Percentiles rank a stretch among this genome's conserved stretches.
phyloP scores from a whole-genome alignment of 192 early-diverging fungal genomes.

The Mortierella antarctica region DNA sequence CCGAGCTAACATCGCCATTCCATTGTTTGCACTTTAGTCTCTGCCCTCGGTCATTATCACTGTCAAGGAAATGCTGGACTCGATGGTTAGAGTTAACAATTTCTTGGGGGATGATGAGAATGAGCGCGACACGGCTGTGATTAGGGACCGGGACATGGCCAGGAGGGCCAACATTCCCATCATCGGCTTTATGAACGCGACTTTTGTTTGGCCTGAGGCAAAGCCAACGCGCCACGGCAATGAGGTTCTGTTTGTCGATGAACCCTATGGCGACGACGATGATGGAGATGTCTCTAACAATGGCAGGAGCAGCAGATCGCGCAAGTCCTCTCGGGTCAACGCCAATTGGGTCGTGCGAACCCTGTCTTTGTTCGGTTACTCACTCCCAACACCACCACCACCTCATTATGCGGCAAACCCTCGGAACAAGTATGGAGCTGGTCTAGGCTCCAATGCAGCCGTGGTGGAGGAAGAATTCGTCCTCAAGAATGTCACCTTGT shows the following conservation, averaged over 20 bases:
- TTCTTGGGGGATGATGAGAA: conserved; percentile 49
- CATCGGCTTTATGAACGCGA: conserved; percentile 46
- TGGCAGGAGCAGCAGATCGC: conserved; percentile 1
- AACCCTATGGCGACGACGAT: conserved; percentile 28
- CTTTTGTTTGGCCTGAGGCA: conserved; percentile 40
- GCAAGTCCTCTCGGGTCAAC: conserved; percentile 1
- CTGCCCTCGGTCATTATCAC: conserved; percentile 26
- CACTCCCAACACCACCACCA: conserved; percentile 19
- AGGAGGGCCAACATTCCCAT: conserved; percentile 45
- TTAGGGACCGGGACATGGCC: conserved; percentile 45
- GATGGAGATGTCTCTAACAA: background rate
- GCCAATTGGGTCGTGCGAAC: conserved; percentile 47
- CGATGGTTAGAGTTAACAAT: conserved; percentile 40
- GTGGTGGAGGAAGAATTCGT: conserved; percentile 11
- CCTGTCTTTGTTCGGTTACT: conserved; percentile 43
- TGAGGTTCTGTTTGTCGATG: conserved; percentile 35
- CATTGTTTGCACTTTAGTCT: conserved; percentile 8
- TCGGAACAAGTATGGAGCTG: conserved; percentile 4
- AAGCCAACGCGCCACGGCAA: conserved; percentile 8
- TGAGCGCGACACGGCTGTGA: conserved; percentile 42
- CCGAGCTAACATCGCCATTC: too few species aligned
- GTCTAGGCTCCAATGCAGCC: background rate
- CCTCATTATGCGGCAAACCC: conserved; percentile 1
- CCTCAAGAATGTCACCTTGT: conserved; percentile 24
- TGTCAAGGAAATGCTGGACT: conserved; percentile 32